phyloP scores from a whole-genome alignment of 2,329 filamentous ascomycete species.

The Penicillium sp. region DNA sequence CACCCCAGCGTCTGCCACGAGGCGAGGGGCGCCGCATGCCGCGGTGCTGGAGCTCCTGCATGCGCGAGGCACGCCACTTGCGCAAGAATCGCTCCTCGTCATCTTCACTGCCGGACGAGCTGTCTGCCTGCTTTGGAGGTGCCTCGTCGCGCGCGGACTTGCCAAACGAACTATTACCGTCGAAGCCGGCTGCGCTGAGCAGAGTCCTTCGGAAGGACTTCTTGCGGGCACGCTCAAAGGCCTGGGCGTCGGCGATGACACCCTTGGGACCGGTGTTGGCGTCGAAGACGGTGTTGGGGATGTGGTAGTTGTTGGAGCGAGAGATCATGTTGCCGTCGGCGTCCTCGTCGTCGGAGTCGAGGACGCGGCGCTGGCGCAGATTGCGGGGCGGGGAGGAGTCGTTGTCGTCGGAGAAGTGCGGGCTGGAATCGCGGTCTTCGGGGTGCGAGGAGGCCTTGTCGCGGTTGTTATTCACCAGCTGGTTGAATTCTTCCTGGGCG shows the following conservation, averaged over 20 bases:
- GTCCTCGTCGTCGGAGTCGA: slow-evolving; percentile 36
- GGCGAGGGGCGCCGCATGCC: slow-evolving; percentile 70
- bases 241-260: slow-evolving; percentile 52
- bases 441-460: slow-evolving; percentile 40
- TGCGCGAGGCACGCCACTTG: slow-evolving; percentile 77
- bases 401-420: slow-evolving; percentile 27
- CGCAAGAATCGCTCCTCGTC: slow-evolving; percentile 80
- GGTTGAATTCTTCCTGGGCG: slow-evolving; percentile 49
- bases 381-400: slow-evolving; percentile 19
- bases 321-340: slow-evolving; percentile 38
- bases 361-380: slow-evolving; percentile 17
- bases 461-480: slow-evolving; percentile 39
- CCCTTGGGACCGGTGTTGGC: slow-evolving; percentile 53
- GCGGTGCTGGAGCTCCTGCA: slow-evolving; percentile 71
- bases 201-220: slow-evolving; percentile 47
- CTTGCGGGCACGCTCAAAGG: slow-evolving; percentile 50
- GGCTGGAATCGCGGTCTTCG: slow-evolving; percentile 37
- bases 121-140: slow-evolving; percentile 18
- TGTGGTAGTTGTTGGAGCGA: slow-evolving; percentile 39
- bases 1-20: slow-evolving; percentile 73
- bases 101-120: slow-evolving; percentile 48
- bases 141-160: slow-evolving; percentile 27
- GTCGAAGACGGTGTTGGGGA: slow-evolving; percentile 47
- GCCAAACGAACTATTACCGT: slow-evolving; percentile 26
- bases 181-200: slow-evolving; percentile 35